Evolutionary conservation across 2,329 filamentous ascomycete genomes (phyloP).

Genomic region (Clarireedia monteithiana): DNA sequence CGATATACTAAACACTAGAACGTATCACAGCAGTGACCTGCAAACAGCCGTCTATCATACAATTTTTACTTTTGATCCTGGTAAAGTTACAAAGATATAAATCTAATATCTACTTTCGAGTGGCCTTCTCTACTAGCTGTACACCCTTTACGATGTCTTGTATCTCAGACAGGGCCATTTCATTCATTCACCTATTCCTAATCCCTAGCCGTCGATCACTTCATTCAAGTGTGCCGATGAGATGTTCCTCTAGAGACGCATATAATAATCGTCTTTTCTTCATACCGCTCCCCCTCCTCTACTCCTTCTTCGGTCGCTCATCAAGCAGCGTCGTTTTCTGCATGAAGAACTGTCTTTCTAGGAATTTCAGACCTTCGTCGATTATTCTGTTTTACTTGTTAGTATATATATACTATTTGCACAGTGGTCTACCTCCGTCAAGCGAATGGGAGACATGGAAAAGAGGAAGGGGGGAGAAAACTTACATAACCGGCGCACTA

Average conservation of each 20-base stretch:
- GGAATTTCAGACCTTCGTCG: slow-evolving; percentile 58
- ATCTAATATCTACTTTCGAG: slow-evolving; percentile 19
- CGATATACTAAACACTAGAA: too few relatives aligned
- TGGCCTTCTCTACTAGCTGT: slow-evolving; percentile 18
- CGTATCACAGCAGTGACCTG: too few relatives aligned
- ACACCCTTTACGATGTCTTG: slow-evolving; percentile 7
- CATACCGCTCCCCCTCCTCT: slow-evolving; percentile 5
- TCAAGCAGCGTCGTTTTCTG: slow-evolving; percentile 26
- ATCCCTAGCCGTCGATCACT: too few relatives aligned
- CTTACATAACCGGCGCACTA: slow-evolving; percentile 88
- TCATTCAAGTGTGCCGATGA: too few relatives aligned
- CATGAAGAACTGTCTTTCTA: slow-evolving; percentile 47
- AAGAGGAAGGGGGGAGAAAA: slow-evolving; percentile 19
- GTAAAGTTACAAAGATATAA: slow-evolving; percentile 9
- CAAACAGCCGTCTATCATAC: too few relatives aligned
- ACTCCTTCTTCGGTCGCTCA: slow-evolving; percentile 27
- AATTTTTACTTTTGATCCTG: not conserved
- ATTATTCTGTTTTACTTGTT: slow-evolving; percentile 41
- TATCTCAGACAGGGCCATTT: too few relatives aligned
- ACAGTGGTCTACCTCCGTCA: not conserved
- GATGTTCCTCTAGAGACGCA: too few relatives aligned
- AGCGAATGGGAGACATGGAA: not conserved
- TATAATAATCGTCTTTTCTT: not conserved
- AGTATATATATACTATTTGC: slow-evolving; percentile 4
- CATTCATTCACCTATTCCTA: too few relatives aligned